Conservation (phyloP, 495 filamentous ascomycete species). For the Penicillium waksmanii region DNA sequence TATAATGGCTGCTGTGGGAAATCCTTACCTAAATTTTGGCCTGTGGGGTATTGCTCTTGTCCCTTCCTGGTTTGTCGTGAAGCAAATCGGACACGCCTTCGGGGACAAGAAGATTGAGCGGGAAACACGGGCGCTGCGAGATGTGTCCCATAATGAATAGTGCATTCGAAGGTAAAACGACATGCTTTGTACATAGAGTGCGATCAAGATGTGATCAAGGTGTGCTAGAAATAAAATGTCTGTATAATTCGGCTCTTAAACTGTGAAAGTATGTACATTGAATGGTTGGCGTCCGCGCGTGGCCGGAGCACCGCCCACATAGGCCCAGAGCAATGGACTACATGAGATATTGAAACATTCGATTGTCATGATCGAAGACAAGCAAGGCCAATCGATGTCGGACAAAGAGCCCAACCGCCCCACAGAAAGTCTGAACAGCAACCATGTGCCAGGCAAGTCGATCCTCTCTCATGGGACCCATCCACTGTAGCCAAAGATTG, state of each 20-base stretch:
- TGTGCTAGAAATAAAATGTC: too few species aligned
- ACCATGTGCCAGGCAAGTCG: constrained; percentile 76
- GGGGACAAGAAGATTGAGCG: constrained; percentile 42
- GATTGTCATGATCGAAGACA: constrained; percentile 86
- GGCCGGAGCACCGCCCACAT: not conserved
- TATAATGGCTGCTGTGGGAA: constrained; percentile 61
- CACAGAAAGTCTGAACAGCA: constrained; percentile 69
- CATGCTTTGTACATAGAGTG: not conserved
- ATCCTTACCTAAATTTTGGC: constrained; percentile 65
- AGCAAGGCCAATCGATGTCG: constrained; percentile 82
- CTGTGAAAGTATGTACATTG: constrained; percentile 11
- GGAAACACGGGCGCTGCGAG: constrained; percentile 26
- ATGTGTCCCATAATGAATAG: constrained; percentile 18
- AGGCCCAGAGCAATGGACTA: constrained; percentile 16
- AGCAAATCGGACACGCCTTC: constrained; percentile 49
- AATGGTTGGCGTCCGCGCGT: not conserved
- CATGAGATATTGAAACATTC: constrained; percentile 36
- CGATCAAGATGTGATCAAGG: not conserved
- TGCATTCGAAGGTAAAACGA: too few species aligned
- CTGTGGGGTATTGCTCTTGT: constrained; percentile 60
- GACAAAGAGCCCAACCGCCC: constrained; percentile 80
- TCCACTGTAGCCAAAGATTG: constrained; percentile 96
- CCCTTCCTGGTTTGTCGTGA: constrained; percentile 63
- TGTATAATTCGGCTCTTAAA: too few species aligned
- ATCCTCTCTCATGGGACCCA: constrained; percentile 89